Conservation (phyloP, 2,329 filamentous ascomycete genomes). For the Ceratocystiopsis minuta region DNA sequence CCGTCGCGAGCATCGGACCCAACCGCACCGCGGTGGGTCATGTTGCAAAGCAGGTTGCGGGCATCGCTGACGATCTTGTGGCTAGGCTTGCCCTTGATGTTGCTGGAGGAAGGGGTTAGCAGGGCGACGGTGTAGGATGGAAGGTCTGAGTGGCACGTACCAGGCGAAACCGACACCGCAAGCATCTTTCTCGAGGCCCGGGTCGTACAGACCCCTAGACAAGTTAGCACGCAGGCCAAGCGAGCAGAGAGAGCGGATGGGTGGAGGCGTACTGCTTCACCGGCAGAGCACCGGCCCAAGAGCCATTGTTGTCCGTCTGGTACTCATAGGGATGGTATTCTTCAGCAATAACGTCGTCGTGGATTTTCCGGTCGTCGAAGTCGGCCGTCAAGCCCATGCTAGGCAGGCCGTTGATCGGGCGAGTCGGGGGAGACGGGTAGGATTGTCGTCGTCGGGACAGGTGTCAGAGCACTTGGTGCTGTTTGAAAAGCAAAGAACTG, state of each 20-base stretch:
- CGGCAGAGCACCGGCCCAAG: slow-evolving; percentile 87
- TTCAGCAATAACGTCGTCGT: slow-evolving; percentile 40
- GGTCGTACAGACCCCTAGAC: slow-evolving; percentile 76
- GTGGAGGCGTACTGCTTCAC: slow-evolving; percentile 58
- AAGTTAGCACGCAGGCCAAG: background rate
- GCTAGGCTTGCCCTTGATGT: slow-evolving; percentile 93
- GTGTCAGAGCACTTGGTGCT: too few species aligned
- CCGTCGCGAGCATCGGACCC: slow-evolving; percentile 95
- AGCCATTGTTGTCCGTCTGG: slow-evolving; percentile 65
- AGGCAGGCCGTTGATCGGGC: slow-evolving; percentile 28
- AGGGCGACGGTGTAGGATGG: background rate
- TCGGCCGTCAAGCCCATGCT: slow-evolving; percentile 50
- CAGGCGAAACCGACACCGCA: slow-evolving; percentile 98
- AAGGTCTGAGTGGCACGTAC: slow-evolving; percentile 26
- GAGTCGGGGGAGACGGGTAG: background rate
- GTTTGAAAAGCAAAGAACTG: too few species aligned
- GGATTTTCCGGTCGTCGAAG: slow-evolving; percentile 50
- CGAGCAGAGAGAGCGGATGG: background rate
- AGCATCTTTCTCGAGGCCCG: slow-evolving; percentile 92
- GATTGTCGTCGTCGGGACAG: background rate
- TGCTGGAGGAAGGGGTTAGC: slow-evolving; percentile 33
- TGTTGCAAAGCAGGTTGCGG: slow-evolving; percentile 92
- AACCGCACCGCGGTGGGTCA: slow-evolving; percentile 97
- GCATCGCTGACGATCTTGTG: slow-evolving; percentile 98
- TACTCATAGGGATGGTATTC: slow-evolving; percentile 63